Percentiles rank a stretch among this genome's conserved stretches.
Evolutionary conservation across 441 rosid genomes (phyloP).

Genomic region (Erodium chrysanthum): DNA sequence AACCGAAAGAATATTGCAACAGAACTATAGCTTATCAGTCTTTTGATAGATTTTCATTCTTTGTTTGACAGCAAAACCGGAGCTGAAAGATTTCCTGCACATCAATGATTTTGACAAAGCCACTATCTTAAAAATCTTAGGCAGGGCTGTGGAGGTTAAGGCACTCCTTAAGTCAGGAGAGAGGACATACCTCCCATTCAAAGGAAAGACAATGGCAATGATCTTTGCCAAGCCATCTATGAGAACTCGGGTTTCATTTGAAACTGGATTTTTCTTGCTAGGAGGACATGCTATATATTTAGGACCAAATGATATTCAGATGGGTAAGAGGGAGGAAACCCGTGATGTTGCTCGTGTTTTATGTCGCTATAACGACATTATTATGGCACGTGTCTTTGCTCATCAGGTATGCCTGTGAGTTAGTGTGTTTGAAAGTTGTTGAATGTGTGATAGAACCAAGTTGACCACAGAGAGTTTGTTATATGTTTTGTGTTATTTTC

Average conservation of each 20-base stretch:
- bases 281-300: constrained; percentile 91
- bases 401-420: constrained; percentile 94
- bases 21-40: neutral
- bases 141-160: constrained; percentile 72
- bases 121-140: constrained; percentile 58
- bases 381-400: constrained; percentile 96
- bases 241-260: constrained; percentile 93
- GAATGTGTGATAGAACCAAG: neutral
- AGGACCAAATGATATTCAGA: constrained; percentile 90
- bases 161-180: constrained; percentile 73
- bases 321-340: constrained; percentile 94
- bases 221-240: constrained; percentile 94
- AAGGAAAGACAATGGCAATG: constrained; percentile 96
- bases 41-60: constrained; percentile 3
- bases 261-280: constrained; percentile 87
- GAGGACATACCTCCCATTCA: constrained; percentile 63
- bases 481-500: neutral
- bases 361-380: constrained; percentile 73
- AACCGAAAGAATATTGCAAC: neutral
- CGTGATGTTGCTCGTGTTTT: constrained; percentile 95
- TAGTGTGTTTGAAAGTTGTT: constrained; percentile 17
- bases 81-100: constrained; percentile 62
- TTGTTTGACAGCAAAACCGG: constrained; percentile 34
- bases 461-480: neutral
- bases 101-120: constrained; percentile 80